These are phyloP conservation scores for Paramecium caudatum DNA, from an alignment of 73 alveolate species.

Conservation along the genomic window DNA sequence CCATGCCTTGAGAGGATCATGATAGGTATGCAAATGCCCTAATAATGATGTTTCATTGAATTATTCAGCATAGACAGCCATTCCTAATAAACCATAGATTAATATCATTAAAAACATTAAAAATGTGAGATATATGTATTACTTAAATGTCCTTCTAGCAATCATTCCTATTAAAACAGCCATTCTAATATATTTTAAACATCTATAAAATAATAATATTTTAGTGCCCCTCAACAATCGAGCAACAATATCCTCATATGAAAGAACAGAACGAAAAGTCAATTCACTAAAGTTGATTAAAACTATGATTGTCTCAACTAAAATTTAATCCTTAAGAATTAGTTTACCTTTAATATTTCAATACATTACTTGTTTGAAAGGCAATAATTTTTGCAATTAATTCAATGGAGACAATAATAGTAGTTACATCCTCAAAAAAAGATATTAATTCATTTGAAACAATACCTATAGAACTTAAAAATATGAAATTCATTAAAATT, in stretches of 20 bases:
- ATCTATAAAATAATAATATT: neutral
- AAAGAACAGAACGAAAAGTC: neutral
- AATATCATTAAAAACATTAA: slow-evolving; percentile 23
- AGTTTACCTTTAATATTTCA: neutral
- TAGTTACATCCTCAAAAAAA: slow-evolving; percentile 37
- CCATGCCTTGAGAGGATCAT: slow-evolving; percentile 54
- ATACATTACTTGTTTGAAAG: neutral
- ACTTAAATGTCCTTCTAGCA: slow-evolving; percentile 42
- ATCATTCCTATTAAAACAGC: slow-evolving; percentile 53
- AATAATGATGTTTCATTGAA: slow-evolving; percentile 3
- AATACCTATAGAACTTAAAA: neutral
- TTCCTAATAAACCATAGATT: slow-evolving; percentile 20
- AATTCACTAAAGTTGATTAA: slow-evolving; percentile 33
- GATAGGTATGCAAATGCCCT: slow-evolving; percentile 26
- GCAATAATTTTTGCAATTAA: neutral
- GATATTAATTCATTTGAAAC: neutral
- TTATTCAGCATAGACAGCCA: neutral
- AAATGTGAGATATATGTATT: slow-evolving; percentile 37
- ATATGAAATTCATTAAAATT: slow-evolving; percentile 6
- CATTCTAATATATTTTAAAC: slow-evolving; percentile 40
- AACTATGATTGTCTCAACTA: neutral
- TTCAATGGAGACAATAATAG: slow-evolving; percentile 26
- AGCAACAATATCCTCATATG: neutral
- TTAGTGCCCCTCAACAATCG: slow-evolving; percentile 24
- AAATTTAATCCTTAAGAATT: neutral